Conservation (phyloP, 768 basidiomycete species). For the Crepidotus variabilis region DNA sequence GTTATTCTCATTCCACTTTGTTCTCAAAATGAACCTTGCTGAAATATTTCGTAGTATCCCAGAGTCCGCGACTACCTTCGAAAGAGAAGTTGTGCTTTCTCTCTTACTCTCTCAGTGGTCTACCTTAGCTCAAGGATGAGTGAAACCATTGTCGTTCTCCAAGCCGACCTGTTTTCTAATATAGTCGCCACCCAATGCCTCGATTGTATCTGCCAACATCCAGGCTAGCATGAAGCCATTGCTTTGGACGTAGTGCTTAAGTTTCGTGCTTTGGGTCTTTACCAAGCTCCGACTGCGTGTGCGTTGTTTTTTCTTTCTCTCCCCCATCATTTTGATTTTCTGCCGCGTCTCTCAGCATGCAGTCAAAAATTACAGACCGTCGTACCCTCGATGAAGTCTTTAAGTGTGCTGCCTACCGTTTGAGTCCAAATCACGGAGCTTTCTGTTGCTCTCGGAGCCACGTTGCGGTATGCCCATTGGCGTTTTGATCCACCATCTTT, state of each 20-base stretch:
- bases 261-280: no score
- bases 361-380: no score
- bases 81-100: constrained; percentile 67
- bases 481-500: no score
- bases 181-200: constrained; percentile 57
- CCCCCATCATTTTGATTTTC: no score
- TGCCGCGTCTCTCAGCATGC: no score
- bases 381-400: no score
- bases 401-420: no score
- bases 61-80: constrained; percentile 39
- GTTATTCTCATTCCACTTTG: constrained; percentile 24
- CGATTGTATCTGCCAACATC: constrained; percentile 65
- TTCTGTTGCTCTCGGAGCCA: no score
- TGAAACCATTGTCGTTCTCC: constrained; percentile 56
- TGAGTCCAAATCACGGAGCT: no score
- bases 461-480: no score
- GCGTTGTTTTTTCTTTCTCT: no score
- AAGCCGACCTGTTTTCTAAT: constrained; percentile 53
- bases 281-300: no score
- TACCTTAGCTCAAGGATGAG: constrained; percentile 59
- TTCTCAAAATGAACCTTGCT: constrained; percentile 14
- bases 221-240: constrained; percentile 70
- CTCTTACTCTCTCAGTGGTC: constrained; percentile 76
- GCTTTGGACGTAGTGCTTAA: constrained; percentile 55
- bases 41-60: constrained; percentile 56